Evolutionary conservation across 2,329 filamentous ascomycete genomes (phyloP), one percentile per base, ranked within the genome.

Genomic region (Fusarium sp.): DNA sequence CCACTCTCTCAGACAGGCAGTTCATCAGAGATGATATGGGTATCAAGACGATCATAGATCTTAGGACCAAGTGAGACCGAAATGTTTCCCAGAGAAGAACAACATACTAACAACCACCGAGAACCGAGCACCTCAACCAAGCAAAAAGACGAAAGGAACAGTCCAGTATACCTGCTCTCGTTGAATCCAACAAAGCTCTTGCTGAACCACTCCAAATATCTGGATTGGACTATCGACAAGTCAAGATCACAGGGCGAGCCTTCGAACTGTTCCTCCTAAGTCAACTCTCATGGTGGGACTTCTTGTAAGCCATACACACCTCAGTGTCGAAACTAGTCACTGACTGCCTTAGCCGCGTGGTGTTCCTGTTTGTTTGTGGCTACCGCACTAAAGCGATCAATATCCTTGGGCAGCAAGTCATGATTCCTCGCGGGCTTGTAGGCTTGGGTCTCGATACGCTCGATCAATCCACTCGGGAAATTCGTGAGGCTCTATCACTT

Each of bases 1-100:
- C 94, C 41, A 92, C 93, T 0, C 78, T 86, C 26, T 80, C 85
- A 41, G 95, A 97, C 82, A 88, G 89, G 63, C 80, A 85, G 39
- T 83, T 85, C 38, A 86, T 97, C 17, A 82, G 84, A 15, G 82
- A 90, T 13, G 86, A 90, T 38, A 87, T 92, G 75, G 86, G 88
- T 28, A 89, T 97, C 72, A 89, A 87, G 74, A 94, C 91, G 6
- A 89, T 97, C 45, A 88, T 97, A 68, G 95, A 97, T 83, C 85
- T 97, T 17, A 89, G 95, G 63, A 94, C 94, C 70, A 90, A 92
- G 90, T 94, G 86, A 68, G 81, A 61, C 41, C 33, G 24, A 15
- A 45, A 41, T n/a, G 48, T 38, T 35, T 22, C 49, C 58, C 20
- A 26, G 38, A 33, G 36, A 42, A 31, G 57, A 52, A 39, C 35